phyloP scores from a whole-genome alignment of 495 filamentous ascomycete genomes.

The Podospora conica region DNA sequence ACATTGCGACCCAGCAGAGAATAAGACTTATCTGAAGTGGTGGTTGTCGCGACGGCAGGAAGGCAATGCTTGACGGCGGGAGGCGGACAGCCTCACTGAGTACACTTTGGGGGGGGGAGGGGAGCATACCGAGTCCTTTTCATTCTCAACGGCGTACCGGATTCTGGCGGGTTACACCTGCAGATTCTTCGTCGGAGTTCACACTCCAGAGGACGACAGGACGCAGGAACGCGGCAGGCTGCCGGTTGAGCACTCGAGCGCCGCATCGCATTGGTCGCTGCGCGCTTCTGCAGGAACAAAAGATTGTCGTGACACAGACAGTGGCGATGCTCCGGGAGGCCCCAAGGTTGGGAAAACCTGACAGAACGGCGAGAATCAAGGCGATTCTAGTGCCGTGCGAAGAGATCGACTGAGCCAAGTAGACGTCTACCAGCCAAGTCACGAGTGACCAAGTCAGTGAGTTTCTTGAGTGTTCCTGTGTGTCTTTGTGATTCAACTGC shows the following conservation, averaged over 20 bases:
- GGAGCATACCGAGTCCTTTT: not conserved
- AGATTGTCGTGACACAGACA: conserved; percentile 17
- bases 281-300: conserved; percentile 21
- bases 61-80: not conserved
- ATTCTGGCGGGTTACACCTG: not conserved
- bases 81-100: not conserved
- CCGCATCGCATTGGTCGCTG: conserved; percentile 11
- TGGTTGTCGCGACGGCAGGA: not conserved
- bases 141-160: not conserved
- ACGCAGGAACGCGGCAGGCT: conserved; percentile 21
- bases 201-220: not conserved
- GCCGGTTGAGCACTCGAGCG: conserved; percentile 5
- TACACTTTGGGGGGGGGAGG: not conserved
- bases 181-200: not conserved
- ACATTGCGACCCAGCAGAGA: too few species aligned
- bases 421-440: not conserved
- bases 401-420: too few species aligned
- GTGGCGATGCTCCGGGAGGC: conserved; percentile 17
- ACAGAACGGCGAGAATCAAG: not conserved
- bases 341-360: not conserved
- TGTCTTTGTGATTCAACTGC: not conserved
- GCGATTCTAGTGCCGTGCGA: not conserved
- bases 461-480: not conserved
- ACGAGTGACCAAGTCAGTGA: not conserved
- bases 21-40: not conserved